These are phyloP conservation scores for Plasmopara muralis DNA, from an alignment of 352 stramenopile genomes.

Conservation along the genomic window DNA sequence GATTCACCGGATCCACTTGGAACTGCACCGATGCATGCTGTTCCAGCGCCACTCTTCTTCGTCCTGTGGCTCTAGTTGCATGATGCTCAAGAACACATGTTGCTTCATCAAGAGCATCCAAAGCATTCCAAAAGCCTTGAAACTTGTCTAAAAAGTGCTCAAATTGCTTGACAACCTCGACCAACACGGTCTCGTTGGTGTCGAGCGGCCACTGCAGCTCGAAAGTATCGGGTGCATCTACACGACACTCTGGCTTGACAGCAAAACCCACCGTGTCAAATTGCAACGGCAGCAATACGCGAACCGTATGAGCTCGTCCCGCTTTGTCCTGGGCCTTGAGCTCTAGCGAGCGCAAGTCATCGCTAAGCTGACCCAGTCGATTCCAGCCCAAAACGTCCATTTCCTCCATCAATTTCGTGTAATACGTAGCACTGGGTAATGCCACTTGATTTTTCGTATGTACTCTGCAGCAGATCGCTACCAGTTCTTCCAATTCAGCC, in stretches of 20 bases:
- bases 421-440: slow-evolving; percentile 49
- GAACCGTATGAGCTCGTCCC: slow-evolving; percentile 39
- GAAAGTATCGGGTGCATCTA: slow-evolving; percentile 57
- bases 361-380: slow-evolving; percentile 40
- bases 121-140: slow-evolving; percentile 71
- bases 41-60: slow-evolving; percentile 56
- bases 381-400: slow-evolving; percentile 59
- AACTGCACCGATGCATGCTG: slow-evolving; percentile 70
- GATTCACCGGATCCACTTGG: slow-evolving; percentile 41
- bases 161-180: slow-evolving; percentile 42
- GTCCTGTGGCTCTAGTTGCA: slow-evolving; percentile 52
- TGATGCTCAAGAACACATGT: slow-evolving; percentile 75
- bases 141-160: slow-evolving; percentile 47
- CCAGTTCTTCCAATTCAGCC: slow-evolving; percentile 51
- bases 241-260: slow-evolving; percentile 19
- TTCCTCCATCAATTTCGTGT: slow-evolving; percentile 53
- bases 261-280: slow-evolving; percentile 16
- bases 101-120: slow-evolving; percentile 66
- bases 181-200: slow-evolving; percentile 14
- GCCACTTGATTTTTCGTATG: slow-evolving; percentile 1
- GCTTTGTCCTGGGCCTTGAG: slow-evolving; percentile 36
- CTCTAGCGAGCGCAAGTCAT: slow-evolving; percentile 53
- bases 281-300: slow-evolving; percentile 35
- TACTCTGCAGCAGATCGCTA: slow-evolving; percentile 33
- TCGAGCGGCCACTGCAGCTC: slow-evolving; percentile 26